Percentiles rank a stretch among this genome's conserved stretches.
These are phyloP conservation scores for Bruguiera hainesii DNA, from an alignment of 441 rosid genomes.

Conservation along the genomic window DNA sequence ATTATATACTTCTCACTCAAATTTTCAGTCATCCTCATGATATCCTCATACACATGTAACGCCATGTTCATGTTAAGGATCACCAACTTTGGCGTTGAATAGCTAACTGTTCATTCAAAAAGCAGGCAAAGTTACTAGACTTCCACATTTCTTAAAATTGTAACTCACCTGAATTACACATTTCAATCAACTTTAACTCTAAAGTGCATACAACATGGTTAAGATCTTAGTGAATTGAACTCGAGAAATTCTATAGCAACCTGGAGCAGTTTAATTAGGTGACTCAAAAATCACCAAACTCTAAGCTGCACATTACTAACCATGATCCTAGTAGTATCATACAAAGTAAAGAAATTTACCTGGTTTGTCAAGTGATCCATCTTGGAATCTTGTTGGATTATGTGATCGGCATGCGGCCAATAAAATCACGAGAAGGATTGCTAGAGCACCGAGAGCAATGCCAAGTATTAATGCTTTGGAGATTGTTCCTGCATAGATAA, in stretches of 20 bases:
- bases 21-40: constrained; percentile 98
- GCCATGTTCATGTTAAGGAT: constrained; percentile 99
- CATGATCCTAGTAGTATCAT: too few species aligned
- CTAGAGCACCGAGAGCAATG: constrained; percentile 81
- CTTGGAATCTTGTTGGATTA: constrained; percentile 50
- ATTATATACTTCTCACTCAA: constrained; percentile 86
- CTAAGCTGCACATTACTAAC: too few species aligned
- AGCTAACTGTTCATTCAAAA: constrained; percentile 46
- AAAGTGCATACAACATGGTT: too few species aligned
- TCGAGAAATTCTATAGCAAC: too few species aligned
- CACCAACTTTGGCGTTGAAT: constrained; percentile 76
- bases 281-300: too few species aligned
- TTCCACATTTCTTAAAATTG: background rate
- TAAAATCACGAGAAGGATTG: constrained; percentile 80
- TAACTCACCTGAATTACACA: too few species aligned
- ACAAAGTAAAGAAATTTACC: constrained; percentile 31
- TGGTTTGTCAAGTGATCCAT: constrained; percentile 88
- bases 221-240: too few species aligned
- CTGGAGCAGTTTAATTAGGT: too few species aligned
- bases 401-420: constrained; percentile 78
- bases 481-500: constrained; percentile 54
- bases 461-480: constrained; percentile 97
- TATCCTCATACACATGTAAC: constrained; percentile 93
- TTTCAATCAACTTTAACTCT: too few species aligned
- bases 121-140: constrained; percentile 7